Evolutionary conservation across 768 basidiomycete genomes (phyloP).

Genomic region (Epithele typhae): DNA sequence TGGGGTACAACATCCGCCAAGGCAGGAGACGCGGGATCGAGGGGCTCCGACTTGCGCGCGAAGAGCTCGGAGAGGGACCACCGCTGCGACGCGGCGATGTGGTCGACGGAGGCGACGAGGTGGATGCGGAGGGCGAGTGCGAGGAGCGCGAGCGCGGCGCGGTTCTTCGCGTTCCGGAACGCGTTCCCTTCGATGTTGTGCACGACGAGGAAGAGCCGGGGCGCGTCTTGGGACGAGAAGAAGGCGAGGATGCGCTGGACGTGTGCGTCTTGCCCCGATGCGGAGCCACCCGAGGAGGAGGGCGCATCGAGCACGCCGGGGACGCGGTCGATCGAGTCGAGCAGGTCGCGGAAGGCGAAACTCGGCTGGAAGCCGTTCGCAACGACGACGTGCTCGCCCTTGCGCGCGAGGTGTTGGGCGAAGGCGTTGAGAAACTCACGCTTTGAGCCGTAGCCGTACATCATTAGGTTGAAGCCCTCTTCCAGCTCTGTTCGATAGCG

Average conservation of each 20-base stretch:
- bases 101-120: constrained; percentile 82
- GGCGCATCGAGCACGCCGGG: constrained; percentile 23
- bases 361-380: constrained; percentile 19
- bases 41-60: constrained; percentile 24
- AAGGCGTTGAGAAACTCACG: constrained; percentile 71
- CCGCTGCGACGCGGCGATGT: constrained; percentile 74
- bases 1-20: constrained; percentile 8
- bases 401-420: constrained; percentile 43
- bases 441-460: constrained; percentile 92
- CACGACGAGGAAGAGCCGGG: constrained; percentile 70
- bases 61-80: constrained; percentile 70
- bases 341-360: constrained; percentile 31
- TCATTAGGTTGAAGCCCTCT: constrained; percentile 83
- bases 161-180: constrained; percentile 59
- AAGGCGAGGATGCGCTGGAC: constrained; percentile 61
- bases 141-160: constrained; percentile 66
- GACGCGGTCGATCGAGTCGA: constrained; percentile 53
- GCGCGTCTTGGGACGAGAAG: constrained; percentile 40
- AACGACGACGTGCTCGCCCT: constrained; percentile 14
- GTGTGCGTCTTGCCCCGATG: constrained; percentile 47
- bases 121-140: constrained; percentile 75
- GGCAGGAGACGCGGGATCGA: constrained; percentile 1
- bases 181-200: constrained; percentile 85
- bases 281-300: constrained; percentile 33
- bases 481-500: constrained; percentile 68